These are phyloP conservation scores for Aspergillus fumigatiaffinis DNA, from an alignment of 2,329 filamentous ascomycete genomes.

Conservation along the genomic window DNA sequence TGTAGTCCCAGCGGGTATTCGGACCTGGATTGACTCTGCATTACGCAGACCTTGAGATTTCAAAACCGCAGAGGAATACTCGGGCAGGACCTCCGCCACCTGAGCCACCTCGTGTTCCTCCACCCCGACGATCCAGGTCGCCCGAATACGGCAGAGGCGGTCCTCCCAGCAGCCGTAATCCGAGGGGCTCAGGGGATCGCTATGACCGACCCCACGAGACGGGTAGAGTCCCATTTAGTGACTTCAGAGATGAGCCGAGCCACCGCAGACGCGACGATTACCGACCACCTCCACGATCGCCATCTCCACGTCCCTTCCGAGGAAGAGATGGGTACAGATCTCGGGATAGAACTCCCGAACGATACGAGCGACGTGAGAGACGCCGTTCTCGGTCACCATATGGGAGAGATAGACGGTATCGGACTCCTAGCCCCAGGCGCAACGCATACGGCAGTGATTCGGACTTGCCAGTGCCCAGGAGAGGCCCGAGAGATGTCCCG, in stretches of 20 bases:
- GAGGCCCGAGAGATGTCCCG: constrained; percentile 71
- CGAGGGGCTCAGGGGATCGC: constrained; percentile 36
- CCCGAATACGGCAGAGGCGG: constrained; percentile 54
- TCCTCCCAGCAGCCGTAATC: constrained; percentile 26
- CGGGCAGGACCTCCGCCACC: constrained; percentile 48
- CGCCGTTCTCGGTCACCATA: constrained; percentile 69
- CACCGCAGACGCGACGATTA: constrained; percentile 60
- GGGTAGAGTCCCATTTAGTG: constrained; percentile 40
- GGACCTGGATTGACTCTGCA: constrained; percentile 16
- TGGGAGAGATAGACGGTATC: constrained; percentile 58
- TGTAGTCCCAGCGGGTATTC: background rate
- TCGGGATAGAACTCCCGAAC: constrained; percentile 43
- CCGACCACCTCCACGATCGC: constrained; percentile 54
- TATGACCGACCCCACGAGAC: constrained; percentile 40
- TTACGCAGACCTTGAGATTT: constrained; percentile 49
- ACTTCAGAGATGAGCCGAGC: constrained; percentile 48
- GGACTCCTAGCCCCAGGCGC: constrained; percentile 66
- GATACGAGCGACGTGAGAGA: constrained; percentile 52
- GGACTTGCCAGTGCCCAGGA: constrained; percentile 67
- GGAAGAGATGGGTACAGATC: constrained; percentile 60
- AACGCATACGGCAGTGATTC: constrained; percentile 55
- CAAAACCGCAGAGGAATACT: constrained; percentile 78
- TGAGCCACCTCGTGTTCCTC: constrained; percentile 33
- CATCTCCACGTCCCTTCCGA: constrained; percentile 58
- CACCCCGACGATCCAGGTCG: constrained; percentile 57